Evolutionary conservation across 179 eudicot genomes (phyloP), one percentile per base, ranked within the genome.

Genomic region (Spergularia azorica): DNA sequence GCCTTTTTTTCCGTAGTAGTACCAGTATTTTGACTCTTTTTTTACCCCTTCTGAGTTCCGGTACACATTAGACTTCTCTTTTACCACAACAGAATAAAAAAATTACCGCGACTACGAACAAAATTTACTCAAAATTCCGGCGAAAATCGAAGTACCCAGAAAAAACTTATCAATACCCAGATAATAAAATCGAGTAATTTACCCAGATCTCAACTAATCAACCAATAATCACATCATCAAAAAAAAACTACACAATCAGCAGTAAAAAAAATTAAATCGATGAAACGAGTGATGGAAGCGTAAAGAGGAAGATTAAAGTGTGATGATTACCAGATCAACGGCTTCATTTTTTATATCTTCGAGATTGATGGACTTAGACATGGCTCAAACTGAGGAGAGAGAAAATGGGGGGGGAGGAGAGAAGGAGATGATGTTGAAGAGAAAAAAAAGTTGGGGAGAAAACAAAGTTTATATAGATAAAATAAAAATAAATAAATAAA

Each of bases 281-380:
- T 18, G 26, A 43, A 52, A 17, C 52, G 26, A 0, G 11, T 13
- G 11, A 9, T 57, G 1, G 16, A 63, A 26, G 32, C 32, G 58
- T 12, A 41, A 14, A 2, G 3, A 6, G 4, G 6, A 61, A 48
- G 9, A 67, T 9, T 2, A n/a, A n/a, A n/a, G n/a, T n/a, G n/a
- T n/a, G n/a, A n/a, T n/a, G n/a, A 26, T 26, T 87, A 90, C 90
- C 94, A 90, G 86, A 88, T 90, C 94, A 85, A 88, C 90, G 38
- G 94, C 85, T 75, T 91, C 97, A 79, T 91, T 91, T 74, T 88
- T 91, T 36, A 91, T 90, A 46, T 86, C 90, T 71, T 91, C 94
- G 32, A 92, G 93, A 81, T 89, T 88, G 51, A 87, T 48, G 48
- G 86, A 85, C 72, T 90, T 88, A 1, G 84, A 76, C 88, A 82